These are phyloP conservation scores for Ceratobasidium sp. DNA, from an alignment of 1,284 basidiomycete genomes.

Conservation along the genomic window DNA sequence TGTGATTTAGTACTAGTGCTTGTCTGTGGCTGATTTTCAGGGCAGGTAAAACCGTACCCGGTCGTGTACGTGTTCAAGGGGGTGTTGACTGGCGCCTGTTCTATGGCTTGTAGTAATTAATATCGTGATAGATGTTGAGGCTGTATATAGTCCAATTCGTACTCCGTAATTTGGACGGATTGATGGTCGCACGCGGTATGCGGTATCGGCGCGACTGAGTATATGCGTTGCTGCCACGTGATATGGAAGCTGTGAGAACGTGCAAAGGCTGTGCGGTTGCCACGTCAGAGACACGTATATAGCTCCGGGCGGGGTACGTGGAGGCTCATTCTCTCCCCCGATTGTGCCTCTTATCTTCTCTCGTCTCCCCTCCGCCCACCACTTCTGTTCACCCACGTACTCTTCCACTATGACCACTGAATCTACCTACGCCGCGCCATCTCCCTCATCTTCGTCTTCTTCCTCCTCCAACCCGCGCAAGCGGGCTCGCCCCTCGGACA, in stretches of 20 bases:
- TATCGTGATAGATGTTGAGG: too few relatives aligned
- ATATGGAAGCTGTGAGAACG: slow-evolving; percentile 2
- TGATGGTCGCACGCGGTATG: neutral
- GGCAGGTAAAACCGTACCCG: neutral
- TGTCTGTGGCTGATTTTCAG: neutral
- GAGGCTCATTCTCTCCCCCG: neutral
- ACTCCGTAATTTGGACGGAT: neutral
- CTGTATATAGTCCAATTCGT: neutral
- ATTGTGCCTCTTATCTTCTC: slow-evolving; percentile 30
- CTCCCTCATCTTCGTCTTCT: slow-evolving; percentile 47
- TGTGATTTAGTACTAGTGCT: neutral
- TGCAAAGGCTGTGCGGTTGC: too few relatives aligned
- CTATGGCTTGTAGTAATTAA: neutral
- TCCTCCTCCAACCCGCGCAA: slow-evolving; percentile 60
- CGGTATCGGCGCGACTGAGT: slow-evolving; percentile 6
- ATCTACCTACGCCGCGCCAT: slow-evolving; percentile 9
- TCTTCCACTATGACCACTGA: slow-evolving; percentile 23
- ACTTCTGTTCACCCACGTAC: slow-evolving; percentile 10
- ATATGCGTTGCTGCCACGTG: slow-evolving; percentile 18
- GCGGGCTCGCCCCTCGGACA: slow-evolving; percentile 64
- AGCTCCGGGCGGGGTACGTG: slow-evolving; percentile 9
- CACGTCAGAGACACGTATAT: slow-evolving; percentile 34
- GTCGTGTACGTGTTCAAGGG: slow-evolving; percentile 1
- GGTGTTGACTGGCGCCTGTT: neutral
- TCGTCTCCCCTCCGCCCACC: slow-evolving; percentile 19